These are phyloP conservation scores for Saturnispora halmiae DNA, from an alignment of 805 yeast species.

Conservation along the genomic window DNA sequence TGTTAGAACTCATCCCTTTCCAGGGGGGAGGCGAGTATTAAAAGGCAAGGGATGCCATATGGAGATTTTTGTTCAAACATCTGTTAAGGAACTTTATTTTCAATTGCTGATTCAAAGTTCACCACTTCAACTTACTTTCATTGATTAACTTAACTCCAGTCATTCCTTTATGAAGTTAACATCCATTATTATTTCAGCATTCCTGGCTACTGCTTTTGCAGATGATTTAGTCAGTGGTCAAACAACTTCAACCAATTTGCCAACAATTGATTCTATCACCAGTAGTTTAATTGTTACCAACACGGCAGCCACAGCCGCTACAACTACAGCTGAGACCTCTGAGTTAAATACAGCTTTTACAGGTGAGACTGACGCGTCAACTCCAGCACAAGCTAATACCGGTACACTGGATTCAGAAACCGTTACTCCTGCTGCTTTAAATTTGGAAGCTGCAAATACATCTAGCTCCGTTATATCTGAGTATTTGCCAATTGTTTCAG, in stretches of 20 bases:
- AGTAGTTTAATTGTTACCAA: not conserved
- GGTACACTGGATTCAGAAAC: too few relatives aligned
- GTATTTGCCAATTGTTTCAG: not conserved
- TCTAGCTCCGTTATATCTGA: too few relatives aligned
- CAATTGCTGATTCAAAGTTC: too few relatives aligned
- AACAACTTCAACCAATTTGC: too few relatives aligned
- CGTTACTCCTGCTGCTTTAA: not conserved
- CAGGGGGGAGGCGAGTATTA: not conserved
- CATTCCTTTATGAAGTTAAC: slow-evolving; percentile 6
- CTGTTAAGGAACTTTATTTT: not conserved
- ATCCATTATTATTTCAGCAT: not conserved
- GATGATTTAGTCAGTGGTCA: not conserved
- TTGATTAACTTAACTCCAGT: not conserved
- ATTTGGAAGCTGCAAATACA: not conserved
- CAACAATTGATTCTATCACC: not conserved
- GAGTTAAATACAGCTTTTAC: not conserved
- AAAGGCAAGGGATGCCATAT: not conserved
- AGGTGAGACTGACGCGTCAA: not conserved
- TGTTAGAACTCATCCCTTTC: not conserved
- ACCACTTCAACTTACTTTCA: not conserved
- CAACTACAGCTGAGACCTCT: not conserved
- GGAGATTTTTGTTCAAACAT: not conserved
- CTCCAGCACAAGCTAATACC: too few relatives aligned
- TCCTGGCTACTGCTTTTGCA: not conserved
- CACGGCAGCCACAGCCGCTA: slow-evolving; percentile 10